These are phyloP conservation scores for Starmerella stigmatis DNA, from an alignment of 805 yeast genomes.

Conservation along the genomic window DNA sequence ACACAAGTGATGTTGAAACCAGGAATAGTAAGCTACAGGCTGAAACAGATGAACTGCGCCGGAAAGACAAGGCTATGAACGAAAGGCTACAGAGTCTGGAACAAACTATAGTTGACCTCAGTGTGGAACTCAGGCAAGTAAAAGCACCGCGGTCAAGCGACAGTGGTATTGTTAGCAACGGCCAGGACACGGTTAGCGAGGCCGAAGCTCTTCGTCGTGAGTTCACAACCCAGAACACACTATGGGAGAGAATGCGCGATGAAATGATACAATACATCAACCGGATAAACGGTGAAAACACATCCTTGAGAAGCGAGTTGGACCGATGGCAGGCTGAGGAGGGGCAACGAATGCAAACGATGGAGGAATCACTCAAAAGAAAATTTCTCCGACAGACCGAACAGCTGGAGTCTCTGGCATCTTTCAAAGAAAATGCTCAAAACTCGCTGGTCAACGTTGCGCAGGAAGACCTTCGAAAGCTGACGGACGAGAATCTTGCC, in stretches of 20 bases:
- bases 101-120: constrained; percentile 3
- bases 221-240: neutral
- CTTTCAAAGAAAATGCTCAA: constrained; percentile 5
- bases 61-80: constrained; percentile 5
- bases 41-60: neutral
- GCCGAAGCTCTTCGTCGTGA: neutral
- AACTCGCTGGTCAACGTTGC: constrained; percentile 2
- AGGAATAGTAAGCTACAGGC: neutral
- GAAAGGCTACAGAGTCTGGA: constrained; percentile 1
- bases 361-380: constrained; percentile 3
- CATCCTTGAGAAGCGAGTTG: neutral
- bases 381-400: constrained; percentile 1
- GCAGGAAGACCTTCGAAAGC: constrained; percentile 1
- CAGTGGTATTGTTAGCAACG: neutral
- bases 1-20: constrained; percentile 1
- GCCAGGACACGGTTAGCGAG: neutral
- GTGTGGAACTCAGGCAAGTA: neutral
- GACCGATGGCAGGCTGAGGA: constrained; percentile 2
- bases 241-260: constrained; percentile 4
- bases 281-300: neutral
- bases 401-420: constrained; percentile 3
- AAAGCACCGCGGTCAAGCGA: neutral
- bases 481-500: constrained; percentile 1
- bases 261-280: constrained; percentile 1
- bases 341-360: neutral